Evolutionary conservation across 2,329 filamentous ascomycete genomes (phyloP), one percentile per base, ranked within the genome.

Genomic region (Pseudocercospora fuligena): DNA sequence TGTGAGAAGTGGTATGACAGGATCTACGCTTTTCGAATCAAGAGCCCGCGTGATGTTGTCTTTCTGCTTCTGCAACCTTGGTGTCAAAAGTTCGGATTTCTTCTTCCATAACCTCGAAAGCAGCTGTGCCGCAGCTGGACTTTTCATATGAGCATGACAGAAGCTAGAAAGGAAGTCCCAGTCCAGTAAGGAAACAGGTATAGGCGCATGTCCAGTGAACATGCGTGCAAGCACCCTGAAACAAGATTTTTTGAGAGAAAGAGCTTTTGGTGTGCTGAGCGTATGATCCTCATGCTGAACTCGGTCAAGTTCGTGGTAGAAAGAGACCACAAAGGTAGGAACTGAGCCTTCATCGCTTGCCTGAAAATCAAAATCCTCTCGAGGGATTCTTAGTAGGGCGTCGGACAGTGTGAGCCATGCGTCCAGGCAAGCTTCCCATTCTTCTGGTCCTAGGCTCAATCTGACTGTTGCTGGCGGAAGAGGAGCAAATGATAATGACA

Each of bases 391-490:
- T 31, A 95, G 78, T 69, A 93, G 87, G 2, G 89, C 85, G 61
- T 89, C 84, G 6, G 88, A 81, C 6, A 97, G 84, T 11, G 87
- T 82, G 19, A 89, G 81, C 93, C 93, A 97, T 40, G 92, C 89
- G 69, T 91, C 87, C 56, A 96, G 81, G 76, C 91, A 93, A 33
- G 87, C 84, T 70, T 90, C 85, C 93, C 93, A 97, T 79, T 97
- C 92, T 60, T 85, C 80, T 3, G 88, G 80, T 46, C 85, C 83
- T 66, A 97, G 86, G 71, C 86, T 86, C 71, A 86, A 85, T 74
- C 89, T 88, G 82, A 93, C 88, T 63, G 83, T 82, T 36, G 86
- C 81, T 68, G 89, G 86, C 19, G 94, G 94, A 73, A 95, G 11
- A n/a, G 21, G 51, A 58, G 56, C 56, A 58, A 43, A 36, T 40